These are phyloP conservation scores for Colletotrichum sp. DNA, from an alignment of 2,329 filamentous ascomycete genomes.

Conservation along the genomic window DNA sequence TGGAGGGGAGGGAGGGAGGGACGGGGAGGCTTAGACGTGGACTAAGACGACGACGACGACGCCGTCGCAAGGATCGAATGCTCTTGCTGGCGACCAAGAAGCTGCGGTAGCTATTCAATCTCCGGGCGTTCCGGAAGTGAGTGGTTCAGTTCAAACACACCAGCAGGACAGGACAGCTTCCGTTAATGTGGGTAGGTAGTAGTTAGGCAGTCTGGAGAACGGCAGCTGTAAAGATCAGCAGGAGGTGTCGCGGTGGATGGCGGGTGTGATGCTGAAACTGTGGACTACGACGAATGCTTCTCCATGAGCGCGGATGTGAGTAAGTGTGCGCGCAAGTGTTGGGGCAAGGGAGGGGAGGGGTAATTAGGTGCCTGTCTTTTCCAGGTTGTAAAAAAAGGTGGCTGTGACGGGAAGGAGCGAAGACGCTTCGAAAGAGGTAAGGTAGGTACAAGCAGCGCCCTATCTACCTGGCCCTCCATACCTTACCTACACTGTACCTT, in stretches of 20 bases:
- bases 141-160: background rate
- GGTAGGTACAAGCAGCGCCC: background rate
- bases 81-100: background rate
- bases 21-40: background rate
- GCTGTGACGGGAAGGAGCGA: background rate
- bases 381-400: background rate
- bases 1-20: background rate
- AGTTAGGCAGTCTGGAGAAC: background rate
- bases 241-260: background rate
- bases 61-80: background rate
- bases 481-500: background rate
- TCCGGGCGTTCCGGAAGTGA: constrained; percentile 9
- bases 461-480: background rate
- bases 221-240: background rate
- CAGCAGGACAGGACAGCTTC: background rate
- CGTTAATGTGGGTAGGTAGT: background rate
- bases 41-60: background rate
- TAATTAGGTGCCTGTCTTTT: background rate
- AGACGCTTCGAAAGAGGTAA: background rate
- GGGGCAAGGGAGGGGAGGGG: background rate
- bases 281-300: background rate
- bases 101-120: background rate
- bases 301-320: background rate
- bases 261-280: background rate
- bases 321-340: background rate